These are phyloP conservation scores for Lablab purpureus DNA, from an alignment of 306 rosid species.

Conservation along the genomic window DNA sequence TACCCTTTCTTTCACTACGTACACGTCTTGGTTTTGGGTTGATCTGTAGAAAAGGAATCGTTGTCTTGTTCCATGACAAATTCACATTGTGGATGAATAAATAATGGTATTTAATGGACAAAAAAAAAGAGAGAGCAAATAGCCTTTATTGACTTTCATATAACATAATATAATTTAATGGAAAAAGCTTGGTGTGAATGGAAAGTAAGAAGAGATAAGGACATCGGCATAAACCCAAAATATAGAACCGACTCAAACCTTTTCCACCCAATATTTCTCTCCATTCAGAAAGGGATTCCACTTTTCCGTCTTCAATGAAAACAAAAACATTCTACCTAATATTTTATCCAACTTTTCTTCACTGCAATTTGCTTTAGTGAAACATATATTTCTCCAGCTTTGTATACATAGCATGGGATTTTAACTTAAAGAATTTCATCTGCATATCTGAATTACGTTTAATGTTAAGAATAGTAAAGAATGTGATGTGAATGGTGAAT, in stretches of 20 bases:
- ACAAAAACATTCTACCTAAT: neutral
- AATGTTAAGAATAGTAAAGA: too few relatives aligned
- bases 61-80: neutral
- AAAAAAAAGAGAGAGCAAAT: neutral
- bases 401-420: too few relatives aligned
- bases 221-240: conserved; percentile 13
- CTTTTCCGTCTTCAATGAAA: neutral
- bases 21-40: too few relatives aligned
- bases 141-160: conserved; percentile 42
- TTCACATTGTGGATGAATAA: neutral
- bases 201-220: conserved; percentile 19
- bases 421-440: too few relatives aligned
- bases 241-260: conserved; percentile 6
- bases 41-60: neutral
- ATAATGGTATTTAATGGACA: neutral
- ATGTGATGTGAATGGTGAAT: too few relatives aligned
- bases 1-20: too few relatives aligned
- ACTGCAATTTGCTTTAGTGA: too few relatives aligned
- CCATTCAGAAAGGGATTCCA: neutral
- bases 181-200: conserved; percentile 1
- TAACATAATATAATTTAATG: neutral
- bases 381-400: too few relatives aligned
- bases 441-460: too few relatives aligned
- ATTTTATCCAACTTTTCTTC: conserved; percentile 6
- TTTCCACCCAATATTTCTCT: conserved; percentile 26